Conservation (phyloP, 2,329 filamentous ascomycete genomes). For the Pyrenochaeta sp. region DNA sequence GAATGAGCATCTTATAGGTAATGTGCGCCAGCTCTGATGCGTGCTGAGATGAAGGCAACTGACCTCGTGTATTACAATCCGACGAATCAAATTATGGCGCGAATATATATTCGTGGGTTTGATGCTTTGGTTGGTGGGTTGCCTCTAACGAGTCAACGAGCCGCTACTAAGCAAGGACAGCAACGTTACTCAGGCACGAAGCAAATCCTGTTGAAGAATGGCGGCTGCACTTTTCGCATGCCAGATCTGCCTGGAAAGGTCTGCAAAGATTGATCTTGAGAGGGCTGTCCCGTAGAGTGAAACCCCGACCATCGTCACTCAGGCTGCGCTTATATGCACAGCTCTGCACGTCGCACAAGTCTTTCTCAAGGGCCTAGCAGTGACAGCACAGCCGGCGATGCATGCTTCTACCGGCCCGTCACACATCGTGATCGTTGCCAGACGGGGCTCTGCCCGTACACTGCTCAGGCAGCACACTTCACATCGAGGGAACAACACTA, state of each 20-base stretch:
- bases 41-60: conserved; percentile 13
- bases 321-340: conserved; percentile 36
- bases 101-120: conserved; percentile 17
- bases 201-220: conserved; percentile 2
- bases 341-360: conserved; percentile 35
- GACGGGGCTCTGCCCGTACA: conserved; percentile 3
- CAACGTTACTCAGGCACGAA: conserved; percentile 19
- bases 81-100: conserved; percentile 24
- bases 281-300: background rate
- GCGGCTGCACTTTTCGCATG: conserved; percentile 1
- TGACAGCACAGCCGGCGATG: conserved; percentile 30
- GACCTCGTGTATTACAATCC: conserved; percentile 16
- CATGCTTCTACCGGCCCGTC: conserved; percentile 25
- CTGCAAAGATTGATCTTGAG: background rate
- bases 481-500: conserved; percentile 23
- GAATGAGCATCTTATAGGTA: conserved; percentile 13
- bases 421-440: conserved; percentile 26
- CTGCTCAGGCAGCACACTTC: conserved; percentile 21
- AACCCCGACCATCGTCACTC: conserved; percentile 14
- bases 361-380: conserved; percentile 8
- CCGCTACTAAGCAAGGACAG: conserved; percentile 23
- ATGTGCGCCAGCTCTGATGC: conserved; percentile 7
- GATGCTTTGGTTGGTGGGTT: conserved; percentile 27
- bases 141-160: conserved; percentile 20
- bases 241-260: conserved; percentile 2